Percentiles rank a stretch among this genome's conserved stretches.
Conservation (phyloP, 2,329 filamentous ascomycete genomes). For the Colletotrichum falcatum region DNA sequence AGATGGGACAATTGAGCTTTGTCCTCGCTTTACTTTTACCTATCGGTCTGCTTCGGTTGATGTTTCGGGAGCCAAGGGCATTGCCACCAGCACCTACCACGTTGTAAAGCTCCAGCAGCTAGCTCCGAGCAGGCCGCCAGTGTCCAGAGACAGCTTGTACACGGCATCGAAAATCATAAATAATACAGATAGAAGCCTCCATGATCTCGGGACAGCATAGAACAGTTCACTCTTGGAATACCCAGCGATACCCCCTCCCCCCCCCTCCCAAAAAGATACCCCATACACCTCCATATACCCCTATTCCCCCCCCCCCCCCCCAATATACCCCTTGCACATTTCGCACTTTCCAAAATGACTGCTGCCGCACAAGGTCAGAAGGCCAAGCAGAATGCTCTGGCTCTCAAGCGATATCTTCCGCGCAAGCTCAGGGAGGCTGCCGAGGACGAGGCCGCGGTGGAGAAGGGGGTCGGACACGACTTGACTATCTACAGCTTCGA, state of each 20-base stretch:
- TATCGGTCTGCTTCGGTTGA: slow-evolving; percentile 32
- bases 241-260: slow-evolving; percentile 34
- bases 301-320: slow-evolving; percentile 3
- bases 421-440: slow-evolving; percentile 39
- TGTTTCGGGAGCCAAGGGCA: slow-evolving; percentile 39
- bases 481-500: slow-evolving; percentile 43
- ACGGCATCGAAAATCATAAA: slow-evolving; percentile 36
- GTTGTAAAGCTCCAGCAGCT: slow-evolving; percentile 40
- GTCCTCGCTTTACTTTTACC: slow-evolving; percentile 37
- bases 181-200: slow-evolving; percentile 32
- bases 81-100: slow-evolving; percentile 39
- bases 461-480: slow-evolving; percentile 39
- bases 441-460: slow-evolving; percentile 40
- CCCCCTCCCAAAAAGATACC: slow-evolving; percentile 27
- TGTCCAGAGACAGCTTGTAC: slow-evolving; percentile 10
- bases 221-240: slow-evolving; percentile 36
- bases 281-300: slow-evolving; percentile 9
- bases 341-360: slow-evolving; percentile 32
- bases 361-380: slow-evolving; percentile 35
- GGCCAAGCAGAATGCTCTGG: slow-evolving; percentile 39
- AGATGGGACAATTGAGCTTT: slow-evolving; percentile 40
- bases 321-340: slow-evolving; percentile 17
- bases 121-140: slow-evolving; percentile 26
- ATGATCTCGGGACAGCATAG: slow-evolving; percentile 26
- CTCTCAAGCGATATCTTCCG: slow-evolving; percentile 37